Percentiles rank a stretch among this genome's conserved stretches.
Evolutionary conservation across 306 rosid species (phyloP).

Genomic region (Sicyos baderoa): DNA sequence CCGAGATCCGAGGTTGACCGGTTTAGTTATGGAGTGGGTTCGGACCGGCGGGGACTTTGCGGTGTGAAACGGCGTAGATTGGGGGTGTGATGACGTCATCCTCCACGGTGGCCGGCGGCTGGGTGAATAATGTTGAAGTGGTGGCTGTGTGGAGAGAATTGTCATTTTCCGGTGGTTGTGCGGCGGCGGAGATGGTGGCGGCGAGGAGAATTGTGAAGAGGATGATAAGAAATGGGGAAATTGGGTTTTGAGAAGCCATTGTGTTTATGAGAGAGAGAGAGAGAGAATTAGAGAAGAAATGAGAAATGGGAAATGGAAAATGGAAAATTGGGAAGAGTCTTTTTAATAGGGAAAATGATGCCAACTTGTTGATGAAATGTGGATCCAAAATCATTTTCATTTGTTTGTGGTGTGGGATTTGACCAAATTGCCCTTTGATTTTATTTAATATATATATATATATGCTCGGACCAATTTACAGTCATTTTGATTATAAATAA

Average conservation of each 20-base stretch:
- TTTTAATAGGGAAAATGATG: background rate
- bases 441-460: no score
- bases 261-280: background rate
- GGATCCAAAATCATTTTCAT: conserved; percentile 9
- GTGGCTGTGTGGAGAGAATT: background rate
- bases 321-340: background rate
- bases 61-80: background rate
- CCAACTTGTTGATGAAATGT: background rate
- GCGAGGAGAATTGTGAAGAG: conserved; percentile 8
- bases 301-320: background rate
- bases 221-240: background rate
- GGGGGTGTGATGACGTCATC: no score
- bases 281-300: background rate
- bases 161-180: background rate
- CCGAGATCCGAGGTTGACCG: no score
- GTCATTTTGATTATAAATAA: no score
- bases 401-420: background rate
- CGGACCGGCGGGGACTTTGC: conserved; percentile 18
- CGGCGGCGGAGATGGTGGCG: background rate
- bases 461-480: no score
- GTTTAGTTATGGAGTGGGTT: conserved; percentile 13
- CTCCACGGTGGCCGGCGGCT: background rate
- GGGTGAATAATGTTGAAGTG: background rate
- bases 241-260: conserved; percentile 14
- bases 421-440: background rate